phyloP scores from a whole-genome alignment of 768 basidiomycete species.

The Leccinellum rugosiceps region DNA sequence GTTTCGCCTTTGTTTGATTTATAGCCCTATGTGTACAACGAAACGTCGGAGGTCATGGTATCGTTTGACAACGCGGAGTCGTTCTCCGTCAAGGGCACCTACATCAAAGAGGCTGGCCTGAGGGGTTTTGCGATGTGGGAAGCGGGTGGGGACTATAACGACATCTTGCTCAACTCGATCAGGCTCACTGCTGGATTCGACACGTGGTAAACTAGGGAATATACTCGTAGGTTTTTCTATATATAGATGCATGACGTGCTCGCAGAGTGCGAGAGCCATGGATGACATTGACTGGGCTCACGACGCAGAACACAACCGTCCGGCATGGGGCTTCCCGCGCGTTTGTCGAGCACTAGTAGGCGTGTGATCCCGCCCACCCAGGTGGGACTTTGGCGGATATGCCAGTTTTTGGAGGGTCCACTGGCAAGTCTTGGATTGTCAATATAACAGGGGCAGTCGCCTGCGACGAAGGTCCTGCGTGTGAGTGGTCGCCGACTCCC shows the following conservation, averaged over 20 bases:
- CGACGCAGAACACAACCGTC: too few relatives aligned
- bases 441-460: too few relatives aligned
- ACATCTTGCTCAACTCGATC: conserved; percentile 60
- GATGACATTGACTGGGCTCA: too few relatives aligned
- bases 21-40: conserved; percentile 70
- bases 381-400: too few relatives aligned
- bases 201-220: not conserved
- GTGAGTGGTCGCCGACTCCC: too few relatives aligned
- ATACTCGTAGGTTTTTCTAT: not conserved
- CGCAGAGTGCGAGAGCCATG: too few relatives aligned
- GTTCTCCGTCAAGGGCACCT: conserved; percentile 56
- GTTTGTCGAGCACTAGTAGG: too few relatives aligned
- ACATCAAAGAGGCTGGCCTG: conserved; percentile 48
- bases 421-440: too few relatives aligned
- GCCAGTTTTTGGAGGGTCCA: too few relatives aligned
- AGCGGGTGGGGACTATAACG: conserved; percentile 57
- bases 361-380: too few relatives aligned
- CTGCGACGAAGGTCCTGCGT: too few relatives aligned
- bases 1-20: not conserved
- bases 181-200: not conserved
- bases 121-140: conserved; percentile 72
- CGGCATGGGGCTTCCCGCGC: too few relatives aligned
- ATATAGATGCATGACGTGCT: not conserved
- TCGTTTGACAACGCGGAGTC: conserved; percentile 61
- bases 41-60: conserved; percentile 49